Evolutionary conservation across 257 asterid species (phyloP), one percentile per base, ranked within the genome.

Genomic region (Cynanchum wilfordii): DNA sequence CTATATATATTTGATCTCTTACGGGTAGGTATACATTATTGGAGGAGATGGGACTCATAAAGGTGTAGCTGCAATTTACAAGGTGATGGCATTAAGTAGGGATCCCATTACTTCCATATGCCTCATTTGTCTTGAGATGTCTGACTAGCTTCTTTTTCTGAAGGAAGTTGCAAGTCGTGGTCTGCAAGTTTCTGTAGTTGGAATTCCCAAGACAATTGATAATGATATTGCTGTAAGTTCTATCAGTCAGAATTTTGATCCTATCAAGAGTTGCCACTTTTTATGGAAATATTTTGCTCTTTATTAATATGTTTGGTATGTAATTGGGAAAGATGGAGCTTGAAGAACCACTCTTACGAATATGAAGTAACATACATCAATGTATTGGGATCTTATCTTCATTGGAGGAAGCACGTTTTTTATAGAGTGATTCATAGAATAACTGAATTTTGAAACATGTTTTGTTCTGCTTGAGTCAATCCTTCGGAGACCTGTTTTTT

Each of bases 41-140:
- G 98, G 98, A 74, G 98, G 98, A 36, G 98, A 94, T 87, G 97
- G 98, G 70, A 94, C 98, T 71, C 98, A 91, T 69, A 94, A 89
- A 84, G 98, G 98, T 10, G 97, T 88, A 52, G 93, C 95, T 74
- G 96, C 94, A 76, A 93, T 93, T 74, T 91, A 79, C 75, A 80
- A 89, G 97, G 98, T 93, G 78, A 56, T 76, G 73, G 27, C 62
- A 52, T 7, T 50, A 16, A 45, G 1, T 12, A 24, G 27, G 59
- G 2, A 29, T 2, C 65, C 58, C 30, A 30, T 71, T 45, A 51
- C 20, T 78, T 69, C 75, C 56, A 25, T 25, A 42, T 40, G 71
- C 49, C 30, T 11, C 25, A 74, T 49, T 74, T 50, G 40, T 45
- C 58, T 17, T 29, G 44, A 19, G 36, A 45, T 59, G 51, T 40